Conservation (phyloP, 2,329 filamentous ascomycete species). For the Penicillium sumatraense region DNA sequence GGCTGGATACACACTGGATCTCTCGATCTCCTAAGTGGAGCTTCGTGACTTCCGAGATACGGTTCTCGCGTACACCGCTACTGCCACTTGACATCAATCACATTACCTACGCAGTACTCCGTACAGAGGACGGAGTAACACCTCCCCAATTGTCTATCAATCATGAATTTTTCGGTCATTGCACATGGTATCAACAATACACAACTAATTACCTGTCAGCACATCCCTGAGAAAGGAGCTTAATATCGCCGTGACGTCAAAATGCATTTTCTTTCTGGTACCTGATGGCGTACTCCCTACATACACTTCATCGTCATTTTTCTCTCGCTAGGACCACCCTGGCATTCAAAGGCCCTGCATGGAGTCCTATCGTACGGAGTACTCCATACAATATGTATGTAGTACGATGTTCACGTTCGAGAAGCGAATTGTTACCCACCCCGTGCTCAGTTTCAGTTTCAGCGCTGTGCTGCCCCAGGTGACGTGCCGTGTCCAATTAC, state of each 20-base stretch:
- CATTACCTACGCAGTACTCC: too few relatives aligned
- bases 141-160: not conserved
- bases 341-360: too few relatives aligned
- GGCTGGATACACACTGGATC: conserved; percentile 19
- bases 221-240: too few relatives aligned
- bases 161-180: not conserved
- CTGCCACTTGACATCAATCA: conserved; percentile 7
- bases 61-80: conserved; percentile 22
- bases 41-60: conserved; percentile 15
- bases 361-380: too few relatives aligned
- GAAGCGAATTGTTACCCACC: conserved; percentile 1
- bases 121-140: too few relatives aligned
- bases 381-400: too few relatives aligned
- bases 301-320: too few relatives aligned
- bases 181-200: not conserved
- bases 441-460: conserved; percentile 2
- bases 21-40: conserved; percentile 20
- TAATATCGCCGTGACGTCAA: not conserved
- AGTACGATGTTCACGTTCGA: not conserved
- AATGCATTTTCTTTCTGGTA: not conserved
- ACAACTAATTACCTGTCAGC: too few relatives aligned
- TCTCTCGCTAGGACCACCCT: not conserved
- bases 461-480: conserved; percentile 1
- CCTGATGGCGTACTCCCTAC: not conserved
- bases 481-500: conserved; percentile 18